Conservation (phyloP, 2,329 filamentous ascomycete species). For the Metarhizium album region DNA sequence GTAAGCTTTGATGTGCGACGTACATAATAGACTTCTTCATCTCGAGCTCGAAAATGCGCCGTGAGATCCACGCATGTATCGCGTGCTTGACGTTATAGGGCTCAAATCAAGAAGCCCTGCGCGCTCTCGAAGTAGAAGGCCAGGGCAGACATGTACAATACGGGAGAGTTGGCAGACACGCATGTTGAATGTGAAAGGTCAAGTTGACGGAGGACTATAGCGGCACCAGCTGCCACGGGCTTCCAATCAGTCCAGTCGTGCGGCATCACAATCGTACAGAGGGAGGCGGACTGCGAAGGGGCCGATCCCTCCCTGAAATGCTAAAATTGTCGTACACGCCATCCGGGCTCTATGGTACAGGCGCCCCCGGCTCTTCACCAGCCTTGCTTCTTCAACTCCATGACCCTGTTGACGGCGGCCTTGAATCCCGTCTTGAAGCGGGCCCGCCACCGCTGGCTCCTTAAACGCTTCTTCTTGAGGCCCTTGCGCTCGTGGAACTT, state of each 20-base stretch:
- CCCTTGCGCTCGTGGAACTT: conserved; percentile 66
- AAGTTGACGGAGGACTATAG: no score
- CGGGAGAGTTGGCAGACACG: no score
- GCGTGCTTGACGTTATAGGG: no score
- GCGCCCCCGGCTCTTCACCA: conserved; percentile 43
- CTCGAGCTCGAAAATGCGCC: no score
- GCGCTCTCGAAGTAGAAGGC: no score
- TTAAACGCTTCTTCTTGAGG: conserved; percentile 65
- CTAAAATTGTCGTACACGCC: background rate
- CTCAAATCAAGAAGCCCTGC: no score
- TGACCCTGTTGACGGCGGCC: conserved; percentile 51
- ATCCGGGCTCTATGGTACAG: background rate
- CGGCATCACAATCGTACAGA: no score
- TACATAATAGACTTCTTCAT: background rate
- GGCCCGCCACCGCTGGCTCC: conserved; percentile 55
- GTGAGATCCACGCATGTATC: no score
- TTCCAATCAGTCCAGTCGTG: no score
- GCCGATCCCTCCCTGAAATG: background rate
- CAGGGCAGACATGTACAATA: no score
- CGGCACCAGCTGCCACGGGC: no score
- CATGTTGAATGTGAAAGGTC: no score
- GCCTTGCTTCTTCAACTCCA: conserved; percentile 63
- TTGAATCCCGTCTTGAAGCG: conserved; percentile 61
- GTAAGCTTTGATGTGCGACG: background rate
- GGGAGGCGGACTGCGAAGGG: background rate